These are phyloP conservation scores for Mortierella sp. DNA, from an alignment of 371 early-diverging fungal species.

Conservation along the genomic window DNA sequence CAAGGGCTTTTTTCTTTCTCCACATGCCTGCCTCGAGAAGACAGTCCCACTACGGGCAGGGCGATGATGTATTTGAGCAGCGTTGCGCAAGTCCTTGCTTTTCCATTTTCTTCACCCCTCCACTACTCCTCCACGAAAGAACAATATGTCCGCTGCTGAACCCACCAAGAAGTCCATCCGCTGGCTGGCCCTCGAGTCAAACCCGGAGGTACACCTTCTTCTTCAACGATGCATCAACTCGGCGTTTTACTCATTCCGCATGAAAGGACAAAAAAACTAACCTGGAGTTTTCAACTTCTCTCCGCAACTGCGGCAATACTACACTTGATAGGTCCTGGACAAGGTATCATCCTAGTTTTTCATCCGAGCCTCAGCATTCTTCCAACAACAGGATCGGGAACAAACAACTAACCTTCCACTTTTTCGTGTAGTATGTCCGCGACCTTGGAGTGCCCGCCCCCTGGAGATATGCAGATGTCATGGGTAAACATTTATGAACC, in stretches of 20 bases:
- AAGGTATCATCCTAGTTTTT: slow-evolving; percentile 59
- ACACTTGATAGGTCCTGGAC: slow-evolving; percentile 70
- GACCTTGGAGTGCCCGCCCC: slow-evolving; percentile 67
- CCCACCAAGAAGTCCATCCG: slow-evolving; percentile 54
- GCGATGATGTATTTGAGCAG: background rate
- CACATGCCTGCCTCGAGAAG: background rate
- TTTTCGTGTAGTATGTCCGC: slow-evolving; percentile 63
- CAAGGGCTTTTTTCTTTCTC: background rate
- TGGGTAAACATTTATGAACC: slow-evolving; percentile 53
- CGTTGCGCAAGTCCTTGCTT: slow-evolving; percentile 5
- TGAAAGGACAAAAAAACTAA: background rate
- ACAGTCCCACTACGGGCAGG: background rate
- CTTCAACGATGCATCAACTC: too few species aligned
- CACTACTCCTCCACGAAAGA: slow-evolving; percentile 8
- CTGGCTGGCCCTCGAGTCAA: slow-evolving; percentile 90
- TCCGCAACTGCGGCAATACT: slow-evolving; percentile 4
- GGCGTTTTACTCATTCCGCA: background rate
- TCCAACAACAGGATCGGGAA: background rate
- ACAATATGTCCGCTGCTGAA: slow-evolving; percentile 25
- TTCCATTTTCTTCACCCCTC: background rate
- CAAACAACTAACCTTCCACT: slow-evolving; percentile 6
- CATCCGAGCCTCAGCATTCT: background rate
- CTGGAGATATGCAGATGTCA: slow-evolving; percentile 74
- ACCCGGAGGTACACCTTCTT: slow-evolving; percentile 76
- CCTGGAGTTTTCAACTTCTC: background rate